These are phyloP conservation scores for Hypoxylon sp. DNA, from an alignment of 2,329 filamentous ascomycete genomes.

Conservation along the genomic window DNA sequence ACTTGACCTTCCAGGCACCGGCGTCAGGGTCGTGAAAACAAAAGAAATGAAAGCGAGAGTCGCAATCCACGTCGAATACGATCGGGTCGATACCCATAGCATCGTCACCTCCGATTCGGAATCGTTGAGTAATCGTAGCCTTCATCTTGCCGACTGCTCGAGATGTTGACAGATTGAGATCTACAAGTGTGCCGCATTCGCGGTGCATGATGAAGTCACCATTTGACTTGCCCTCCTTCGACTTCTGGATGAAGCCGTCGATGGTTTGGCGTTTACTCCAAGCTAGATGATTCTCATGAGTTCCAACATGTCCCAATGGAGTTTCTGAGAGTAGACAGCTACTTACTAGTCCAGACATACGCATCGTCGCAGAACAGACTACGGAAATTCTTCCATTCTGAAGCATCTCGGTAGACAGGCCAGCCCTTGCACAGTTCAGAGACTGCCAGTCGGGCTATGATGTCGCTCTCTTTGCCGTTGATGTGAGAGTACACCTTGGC, in stretches of 20 bases:
- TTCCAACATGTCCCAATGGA: not conserved
- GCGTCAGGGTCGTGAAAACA: conserved; percentile 53
- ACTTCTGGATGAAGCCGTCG: conserved; percentile 65
- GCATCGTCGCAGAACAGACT: conserved; percentile 64
- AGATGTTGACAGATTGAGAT: conserved; percentile 57
- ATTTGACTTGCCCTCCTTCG: conserved; percentile 64
- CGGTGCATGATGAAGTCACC: conserved; percentile 72
- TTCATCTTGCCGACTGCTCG: conserved; percentile 69
- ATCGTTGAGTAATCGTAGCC: conserved; percentile 68
- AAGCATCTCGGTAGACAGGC: conserved; percentile 68
- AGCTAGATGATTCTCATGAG: conserved; percentile 53
- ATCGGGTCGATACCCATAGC: conserved; percentile 51
- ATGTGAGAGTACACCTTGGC: conserved; percentile 60
- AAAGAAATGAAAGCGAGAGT: conserved; percentile 67
- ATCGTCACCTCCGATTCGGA: conserved; percentile 51
- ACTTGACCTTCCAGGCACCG: conserved; percentile 59
- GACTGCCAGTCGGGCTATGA: conserved; percentile 63
- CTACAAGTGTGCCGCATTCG: conserved; percentile 64
- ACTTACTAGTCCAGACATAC: conserved; percentile 66
- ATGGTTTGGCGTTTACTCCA: conserved; percentile 62
- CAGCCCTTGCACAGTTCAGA: conserved; percentile 69
- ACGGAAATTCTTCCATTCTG: conserved; percentile 68
- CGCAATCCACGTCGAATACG: conserved; percentile 66
- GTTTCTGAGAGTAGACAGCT: not conserved
- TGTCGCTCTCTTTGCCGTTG: conserved; percentile 60